Conservation (phyloP, 345 rosid genomes). For the Boechera retrofracta region DNA sequence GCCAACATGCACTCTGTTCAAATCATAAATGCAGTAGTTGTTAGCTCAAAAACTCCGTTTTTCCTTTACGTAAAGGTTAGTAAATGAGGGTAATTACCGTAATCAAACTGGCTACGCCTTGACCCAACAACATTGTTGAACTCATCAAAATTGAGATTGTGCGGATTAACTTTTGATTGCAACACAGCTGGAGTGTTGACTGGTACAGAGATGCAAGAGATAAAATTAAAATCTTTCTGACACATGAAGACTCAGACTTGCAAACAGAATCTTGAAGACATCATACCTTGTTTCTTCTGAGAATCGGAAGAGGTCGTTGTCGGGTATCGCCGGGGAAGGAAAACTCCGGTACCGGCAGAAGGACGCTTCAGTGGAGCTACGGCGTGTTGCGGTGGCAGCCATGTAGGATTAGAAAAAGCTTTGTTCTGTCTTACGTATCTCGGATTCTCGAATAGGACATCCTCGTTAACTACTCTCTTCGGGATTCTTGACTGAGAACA, state of each 20-base stretch:
- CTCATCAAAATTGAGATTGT: conserved; percentile 31
- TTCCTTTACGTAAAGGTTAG: background rate
- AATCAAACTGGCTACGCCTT: conserved; percentile 34
- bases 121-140: background rate
- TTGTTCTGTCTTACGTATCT: conserved; percentile 3
- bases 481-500: conserved; percentile 22
- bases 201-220: background rate
- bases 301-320: background rate
- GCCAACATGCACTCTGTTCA: conserved; percentile 36
- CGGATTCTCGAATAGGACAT: background rate
- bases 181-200: conserved; percentile 16
- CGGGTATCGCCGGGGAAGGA: conserved; percentile 44
- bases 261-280: background rate
- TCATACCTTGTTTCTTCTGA: background rate
- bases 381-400: conserved; percentile 4
- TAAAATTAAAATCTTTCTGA: background rate
- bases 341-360: conserved; percentile 45
- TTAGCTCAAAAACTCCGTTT: background rate
- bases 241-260: background rate
- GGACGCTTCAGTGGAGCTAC: conserved; percentile 33
- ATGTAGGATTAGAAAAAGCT: background rate
- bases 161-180: conserved; percentile 8
- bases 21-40: background rate
- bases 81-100: background rate
- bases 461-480: background rate